These are phyloP conservation scores for Myriosclerotinia scirpicola DNA, from an alignment of 2,329 filamentous ascomycete genomes.

Conservation along the genomic window DNA sequence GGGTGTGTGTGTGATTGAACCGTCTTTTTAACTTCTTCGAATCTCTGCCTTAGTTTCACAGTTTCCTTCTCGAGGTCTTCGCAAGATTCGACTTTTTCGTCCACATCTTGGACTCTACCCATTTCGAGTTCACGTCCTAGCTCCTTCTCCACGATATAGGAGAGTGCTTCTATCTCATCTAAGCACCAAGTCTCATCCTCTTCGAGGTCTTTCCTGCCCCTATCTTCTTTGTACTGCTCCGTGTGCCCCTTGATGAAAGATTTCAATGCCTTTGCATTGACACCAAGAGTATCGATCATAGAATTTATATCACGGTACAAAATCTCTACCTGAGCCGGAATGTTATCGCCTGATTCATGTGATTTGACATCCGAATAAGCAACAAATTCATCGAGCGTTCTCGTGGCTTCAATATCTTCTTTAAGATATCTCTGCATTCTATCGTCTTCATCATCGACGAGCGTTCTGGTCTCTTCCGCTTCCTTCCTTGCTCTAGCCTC, in stretches of 20 bases:
- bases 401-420: constrained; percentile 60
- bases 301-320: constrained; percentile 81
- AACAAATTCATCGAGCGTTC: constrained; percentile 66
- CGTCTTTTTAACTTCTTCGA: constrained; percentile 76
- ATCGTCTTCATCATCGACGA: constrained; percentile 69
- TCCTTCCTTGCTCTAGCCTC: constrained; percentile 54
- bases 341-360: constrained; percentile 49
- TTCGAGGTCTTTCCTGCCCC: constrained; percentile 68
- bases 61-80: constrained; percentile 69
- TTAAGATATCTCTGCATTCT: constrained; percentile 62
- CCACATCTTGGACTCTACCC: constrained; percentile 66
- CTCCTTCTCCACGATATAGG: constrained; percentile 60
- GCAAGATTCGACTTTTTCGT: constrained; percentile 67
- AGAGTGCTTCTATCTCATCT: constrained; percentile 71
- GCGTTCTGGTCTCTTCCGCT: constrained; percentile 55
- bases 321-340: constrained; percentile 63
- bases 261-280: constrained; percentile 67
- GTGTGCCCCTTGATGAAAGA: constrained; percentile 68
- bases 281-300: constrained; percentile 90
- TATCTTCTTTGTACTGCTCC: constrained; percentile 53
- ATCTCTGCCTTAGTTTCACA: constrained; percentile 69
- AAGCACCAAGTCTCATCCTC: constrained; percentile 69
- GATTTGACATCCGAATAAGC: constrained; percentile 57
- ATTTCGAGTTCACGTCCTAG: constrained; percentile 65
- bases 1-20: constrained; percentile 69